phyloP scores from a whole-genome alignment of 2,329 filamentous ascomycete genomes.

The Dactylellina drechsleri region DNA sequence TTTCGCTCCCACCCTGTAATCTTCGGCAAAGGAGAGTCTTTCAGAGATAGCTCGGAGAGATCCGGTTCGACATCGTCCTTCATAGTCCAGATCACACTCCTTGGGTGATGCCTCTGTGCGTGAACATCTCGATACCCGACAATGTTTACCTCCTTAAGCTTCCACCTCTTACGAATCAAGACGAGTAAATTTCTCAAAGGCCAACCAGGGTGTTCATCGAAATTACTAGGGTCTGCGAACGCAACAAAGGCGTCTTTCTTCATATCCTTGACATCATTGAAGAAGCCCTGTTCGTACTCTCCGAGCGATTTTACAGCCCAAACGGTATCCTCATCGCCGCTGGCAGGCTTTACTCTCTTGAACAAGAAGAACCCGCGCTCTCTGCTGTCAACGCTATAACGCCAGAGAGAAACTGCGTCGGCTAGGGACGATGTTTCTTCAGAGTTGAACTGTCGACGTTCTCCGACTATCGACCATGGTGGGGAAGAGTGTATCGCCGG shows the following conservation, averaged over 20 bases:
- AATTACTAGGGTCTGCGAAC: constrained; percentile 93
- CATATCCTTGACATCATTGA: constrained; percentile 72
- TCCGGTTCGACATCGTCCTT: constrained; percentile 65
- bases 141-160: constrained; percentile 79
- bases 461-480: constrained; percentile 75
- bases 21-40: constrained; percentile 73
- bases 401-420: constrained; percentile 87
- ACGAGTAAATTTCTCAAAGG: constrained; percentile 88
- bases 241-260: constrained; percentile 79
- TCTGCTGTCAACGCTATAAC: constrained; percentile 79
- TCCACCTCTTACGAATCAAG: constrained; percentile 83
- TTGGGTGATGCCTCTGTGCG: constrained; percentile 77
- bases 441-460: constrained; percentile 68
- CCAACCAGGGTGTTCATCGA: constrained; percentile 87
- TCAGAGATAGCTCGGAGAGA: constrained; percentile 57
- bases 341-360: constrained; percentile 71
- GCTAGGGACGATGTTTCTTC: constrained; percentile 81
- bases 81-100: constrained; percentile 80
- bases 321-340: constrained; percentile 60
- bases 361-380: constrained; percentile 97
- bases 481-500: constrained; percentile 91
- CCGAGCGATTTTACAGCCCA: constrained; percentile 83
- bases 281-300: constrained; percentile 87
- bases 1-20: constrained; percentile 96
- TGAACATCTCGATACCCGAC: constrained; percentile 90